phyloP scores from a whole-genome alignment of 495 filamentous ascomycete genomes.

The Tricharina praecox region DNA sequence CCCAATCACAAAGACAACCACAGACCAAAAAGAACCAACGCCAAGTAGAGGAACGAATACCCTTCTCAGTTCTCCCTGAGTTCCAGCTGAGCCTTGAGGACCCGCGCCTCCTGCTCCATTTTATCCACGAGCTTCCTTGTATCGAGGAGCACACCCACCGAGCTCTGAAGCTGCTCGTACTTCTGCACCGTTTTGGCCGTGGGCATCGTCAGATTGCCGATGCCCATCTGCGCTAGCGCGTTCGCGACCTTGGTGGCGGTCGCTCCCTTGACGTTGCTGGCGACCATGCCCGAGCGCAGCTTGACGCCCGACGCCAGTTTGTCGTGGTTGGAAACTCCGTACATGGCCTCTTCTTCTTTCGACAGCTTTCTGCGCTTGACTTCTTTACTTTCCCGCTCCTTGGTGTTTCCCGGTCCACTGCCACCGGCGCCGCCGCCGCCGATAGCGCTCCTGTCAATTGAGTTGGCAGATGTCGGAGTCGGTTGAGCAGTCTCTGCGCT shows the following conservation, averaged over 20 bases:
- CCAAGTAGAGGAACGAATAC: too few species aligned
- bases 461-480: neutral
- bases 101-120: conserved; percentile 62
- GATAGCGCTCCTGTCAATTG: neutral
- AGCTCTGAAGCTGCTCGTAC: conserved; percentile 62
- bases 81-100: conserved; percentile 47
- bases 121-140: conserved; percentile 71
- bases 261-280: conserved; percentile 22
- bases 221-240: conserved; percentile 60
- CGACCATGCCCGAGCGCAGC: conserved; percentile 22
- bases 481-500: conserved; percentile 25
- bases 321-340: conserved; percentile 74
- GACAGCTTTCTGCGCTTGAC: conserved; percentile 24
- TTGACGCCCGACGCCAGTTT: conserved; percentile 43
- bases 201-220: conserved; percentile 69
- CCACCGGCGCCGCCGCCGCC: too few species aligned
- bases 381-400: neutral
- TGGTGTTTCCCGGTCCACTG: too few species aligned
- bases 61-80: conserved; percentile 33
- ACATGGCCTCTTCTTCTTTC: conserved; percentile 54
- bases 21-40: too few species aligned
- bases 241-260: conserved; percentile 22
- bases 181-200: conserved; percentile 61
- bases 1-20: too few species aligned
- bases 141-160: conserved; percentile 62